Percentiles rank a stretch among this genome's conserved stretches.
Evolutionary conservation across 1,284 basidiomycete species (phyloP).

Genomic region (Wallemia hederae): DNA sequence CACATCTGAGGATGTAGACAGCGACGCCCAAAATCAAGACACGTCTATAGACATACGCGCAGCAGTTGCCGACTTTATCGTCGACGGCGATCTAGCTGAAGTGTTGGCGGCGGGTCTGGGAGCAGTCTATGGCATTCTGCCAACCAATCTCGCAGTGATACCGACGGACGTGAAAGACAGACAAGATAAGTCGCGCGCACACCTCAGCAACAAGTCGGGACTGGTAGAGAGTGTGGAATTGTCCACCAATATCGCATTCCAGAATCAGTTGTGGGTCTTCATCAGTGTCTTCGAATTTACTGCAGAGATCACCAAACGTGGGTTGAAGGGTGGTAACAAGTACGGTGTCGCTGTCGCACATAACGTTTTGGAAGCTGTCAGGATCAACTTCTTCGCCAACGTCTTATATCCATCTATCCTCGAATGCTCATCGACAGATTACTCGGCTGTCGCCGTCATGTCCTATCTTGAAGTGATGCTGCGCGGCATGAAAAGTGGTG

Average conservation of each 20-base stretch:
- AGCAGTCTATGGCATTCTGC: conserved; percentile 71
- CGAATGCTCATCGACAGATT: conserved; percentile 72
- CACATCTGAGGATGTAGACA: conserved; percentile 9
- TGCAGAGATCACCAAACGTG: conserved; percentile 44
- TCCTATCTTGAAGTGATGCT: conserved; percentile 82
- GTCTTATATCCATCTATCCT: conserved; percentile 76
- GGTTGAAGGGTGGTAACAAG: conserved; percentile 10
- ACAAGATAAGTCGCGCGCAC: background rate
- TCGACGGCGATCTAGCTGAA: conserved; percentile 86
- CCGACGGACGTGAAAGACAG: conserved; percentile 9
- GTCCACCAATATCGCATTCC: conserved; percentile 45
- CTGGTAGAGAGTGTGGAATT: conserved; percentile 29
- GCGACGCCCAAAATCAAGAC: conserved; percentile 39
- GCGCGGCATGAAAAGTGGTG: conserved; percentile 36
- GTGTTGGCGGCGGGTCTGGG: conserved; percentile 79
- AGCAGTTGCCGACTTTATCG: conserved; percentile 67
- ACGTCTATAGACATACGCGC: conserved; percentile 25
- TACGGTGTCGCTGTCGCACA: conserved; percentile 50
- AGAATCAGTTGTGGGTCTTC: conserved; percentile 52
- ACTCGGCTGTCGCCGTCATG: conserved; percentile 82
- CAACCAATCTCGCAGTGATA: conserved; percentile 40
- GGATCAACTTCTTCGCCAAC: conserved; percentile 67
- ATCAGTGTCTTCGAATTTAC: conserved; percentile 71
- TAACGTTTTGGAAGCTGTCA: conserved; percentile 49
- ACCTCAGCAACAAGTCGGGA: background rate